Evolutionary conservation across 148 eudicot species (phyloP).

Genomic region (Silene uniflora): DNA sequence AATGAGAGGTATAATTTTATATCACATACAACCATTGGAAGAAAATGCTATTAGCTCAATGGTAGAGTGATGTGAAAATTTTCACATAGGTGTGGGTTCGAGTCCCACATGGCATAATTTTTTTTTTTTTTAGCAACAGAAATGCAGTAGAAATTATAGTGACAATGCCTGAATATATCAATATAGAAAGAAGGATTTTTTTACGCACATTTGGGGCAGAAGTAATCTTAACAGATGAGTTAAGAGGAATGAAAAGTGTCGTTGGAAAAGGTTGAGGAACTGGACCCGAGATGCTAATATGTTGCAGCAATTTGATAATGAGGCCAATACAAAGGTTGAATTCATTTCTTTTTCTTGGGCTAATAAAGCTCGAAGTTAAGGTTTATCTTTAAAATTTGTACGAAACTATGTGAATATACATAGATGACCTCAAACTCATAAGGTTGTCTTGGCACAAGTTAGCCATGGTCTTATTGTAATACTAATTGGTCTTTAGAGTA

Average conservation of each 20-base stretch:
- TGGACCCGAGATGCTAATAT: conserved; percentile 63
- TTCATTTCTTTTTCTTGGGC: conserved; percentile 2
- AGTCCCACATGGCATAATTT: too few species aligned
- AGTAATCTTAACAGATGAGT: conserved; percentile 60
- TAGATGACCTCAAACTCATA: neutral
- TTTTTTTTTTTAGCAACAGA: conserved; percentile 65
- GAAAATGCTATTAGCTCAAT: too few species aligned
- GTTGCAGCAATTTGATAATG: conserved; percentile 67
- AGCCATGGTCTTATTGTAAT: too few species aligned
- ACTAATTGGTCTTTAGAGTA: too few species aligned
- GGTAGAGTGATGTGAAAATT: too few species aligned
- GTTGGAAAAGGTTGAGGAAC: conserved; percentile 71
- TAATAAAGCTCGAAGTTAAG: neutral
- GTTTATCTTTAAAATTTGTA: neutral
- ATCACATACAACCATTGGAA: too few species aligned
- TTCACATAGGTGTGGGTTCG: too few species aligned
- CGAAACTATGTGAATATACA: neutral
- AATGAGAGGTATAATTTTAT: too few species aligned
- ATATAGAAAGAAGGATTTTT: conserved; percentile 59
- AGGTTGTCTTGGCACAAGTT: too few species aligned
- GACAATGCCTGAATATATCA: conserved; percentile 60
- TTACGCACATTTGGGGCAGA: conserved; percentile 68
- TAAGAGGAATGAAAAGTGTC: conserved; percentile 60
- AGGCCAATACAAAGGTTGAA: conserved; percentile 64
- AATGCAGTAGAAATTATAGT: conserved; percentile 56